Percentiles rank a stretch among this genome's conserved stretches.
Conservation (phyloP, 2,329 filamentous ascomycete genomes). For the Colletotrichum sojae region DNA sequence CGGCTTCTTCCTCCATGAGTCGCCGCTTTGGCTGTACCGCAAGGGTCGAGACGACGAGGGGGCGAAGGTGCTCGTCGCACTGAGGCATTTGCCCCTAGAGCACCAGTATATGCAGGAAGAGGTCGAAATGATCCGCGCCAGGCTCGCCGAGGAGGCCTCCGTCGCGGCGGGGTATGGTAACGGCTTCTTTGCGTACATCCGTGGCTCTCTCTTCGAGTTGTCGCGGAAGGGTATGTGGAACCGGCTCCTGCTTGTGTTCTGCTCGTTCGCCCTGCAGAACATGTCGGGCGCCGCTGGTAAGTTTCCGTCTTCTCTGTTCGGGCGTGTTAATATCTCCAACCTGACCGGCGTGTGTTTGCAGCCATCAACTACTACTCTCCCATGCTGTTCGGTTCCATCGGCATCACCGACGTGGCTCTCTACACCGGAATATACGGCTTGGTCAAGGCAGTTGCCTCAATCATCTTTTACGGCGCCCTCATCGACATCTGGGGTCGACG, state of each 20-base stretch:
- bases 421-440: constrained; percentile 67
- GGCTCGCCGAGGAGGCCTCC: constrained; percentile 52
- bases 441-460: constrained; percentile 57
- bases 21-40: constrained; percentile 43
- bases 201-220: constrained; percentile 52
- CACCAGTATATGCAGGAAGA: constrained; percentile 62
- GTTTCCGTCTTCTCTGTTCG: constrained; percentile 2
- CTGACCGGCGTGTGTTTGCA: neutral
- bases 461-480: constrained; percentile 57
- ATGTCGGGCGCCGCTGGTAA: constrained; percentile 56
- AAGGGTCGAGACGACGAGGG: constrained; percentile 43
- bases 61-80: constrained; percentile 54
- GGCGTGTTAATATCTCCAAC: constrained; percentile 22
- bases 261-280: constrained; percentile 56
- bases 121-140: constrained; percentile 59
- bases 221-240: constrained; percentile 58
- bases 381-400: constrained; percentile 58
- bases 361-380: constrained; percentile 62
- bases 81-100: constrained; percentile 61
- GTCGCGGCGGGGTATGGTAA: constrained; percentile 51
- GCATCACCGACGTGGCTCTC: constrained; percentile 60
- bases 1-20: constrained; percentile 56
- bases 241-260: constrained; percentile 54
- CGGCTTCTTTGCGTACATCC: constrained; percentile 52
- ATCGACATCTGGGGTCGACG: constrained; percentile 58